Conservation (phyloP, 441 rosid species). For the Euphorbia celastroides region DNA sequence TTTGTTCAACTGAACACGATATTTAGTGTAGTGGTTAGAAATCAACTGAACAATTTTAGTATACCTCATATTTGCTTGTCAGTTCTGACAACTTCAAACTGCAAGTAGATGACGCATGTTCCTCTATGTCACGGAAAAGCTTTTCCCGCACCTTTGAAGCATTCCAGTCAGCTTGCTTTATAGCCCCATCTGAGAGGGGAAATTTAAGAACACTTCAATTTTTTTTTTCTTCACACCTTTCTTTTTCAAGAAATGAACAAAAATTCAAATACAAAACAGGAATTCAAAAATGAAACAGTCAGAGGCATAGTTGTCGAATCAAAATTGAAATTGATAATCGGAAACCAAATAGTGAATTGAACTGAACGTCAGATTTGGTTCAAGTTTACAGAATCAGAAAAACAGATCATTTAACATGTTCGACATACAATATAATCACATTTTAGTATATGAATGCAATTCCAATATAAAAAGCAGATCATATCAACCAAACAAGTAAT, state of each 20-base stretch:
- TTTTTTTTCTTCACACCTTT: background rate
- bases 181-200: constrained; percentile 48
- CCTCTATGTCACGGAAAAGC: constrained; percentile 57
- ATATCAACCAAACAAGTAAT: too few species aligned
- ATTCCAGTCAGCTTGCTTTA: constrained; percentile 65
- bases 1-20: constrained; percentile 4
- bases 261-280: background rate
- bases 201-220: constrained; percentile 6
- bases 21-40: background rate
- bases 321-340: too few species aligned
- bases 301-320: too few species aligned
- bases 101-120: constrained; percentile 39
- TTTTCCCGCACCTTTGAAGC: constrained; percentile 55
- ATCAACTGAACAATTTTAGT: constrained; percentile 8
- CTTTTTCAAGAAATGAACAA: background rate
- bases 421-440: too few species aligned
- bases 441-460: too few species aligned
- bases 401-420: too few species aligned
- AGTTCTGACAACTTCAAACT: constrained; percentile 54
- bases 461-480: too few species aligned
- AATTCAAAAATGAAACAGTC: background rate
- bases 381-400: too few species aligned
- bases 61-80: constrained; percentile 50
- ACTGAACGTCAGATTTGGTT: too few species aligned
- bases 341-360: too few species aligned